phyloP scores from a whole-genome alignment of 257 asterid species.

The Linaria vulgaris region DNA sequence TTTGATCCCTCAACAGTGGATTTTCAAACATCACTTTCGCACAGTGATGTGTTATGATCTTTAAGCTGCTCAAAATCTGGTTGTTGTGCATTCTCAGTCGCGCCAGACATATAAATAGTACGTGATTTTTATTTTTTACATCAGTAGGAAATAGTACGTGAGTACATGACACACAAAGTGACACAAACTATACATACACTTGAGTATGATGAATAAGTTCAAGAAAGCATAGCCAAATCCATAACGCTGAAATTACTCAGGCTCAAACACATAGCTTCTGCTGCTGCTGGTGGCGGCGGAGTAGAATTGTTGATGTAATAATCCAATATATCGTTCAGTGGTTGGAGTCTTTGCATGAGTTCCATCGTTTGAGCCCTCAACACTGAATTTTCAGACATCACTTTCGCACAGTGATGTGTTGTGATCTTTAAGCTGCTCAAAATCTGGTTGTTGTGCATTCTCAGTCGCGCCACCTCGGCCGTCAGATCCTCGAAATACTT shows the following conservation, averaged over 20 bases:
- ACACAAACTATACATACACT: too few species aligned
- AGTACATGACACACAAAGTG: too few species aligned
- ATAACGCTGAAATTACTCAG: constrained; percentile 39
- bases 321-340: constrained; percentile 54
- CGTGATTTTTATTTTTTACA: too few species aligned
- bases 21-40: constrained; percentile 61
- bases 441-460: constrained; percentile 49
- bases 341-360: constrained; percentile 59
- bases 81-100: constrained; percentile 52
- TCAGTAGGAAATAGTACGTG: too few species aligned
- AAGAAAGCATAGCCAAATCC: constrained; percentile 32
- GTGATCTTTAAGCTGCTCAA: constrained; percentile 36
- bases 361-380: constrained; percentile 74
- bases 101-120: too few species aligned
- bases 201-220: too few species aligned
- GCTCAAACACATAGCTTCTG: constrained; percentile 34
- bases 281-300: constrained; percentile 19
- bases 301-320: constrained; percentile 25
- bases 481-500: constrained; percentile 66
- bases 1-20: constrained; percentile 64
- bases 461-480: constrained; percentile 50
- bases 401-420: constrained; percentile 39
- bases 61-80: constrained; percentile 38
- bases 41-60: constrained; percentile 42
- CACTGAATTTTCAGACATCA: constrained; percentile 69